A percentile compares a stretch with the other conserved stretches of the same genome.
These are phyloP conservation scores for Zygosaccharomyces kombuchaensis DNA, from an alignment of 805 yeast species.

Conservation along the genomic window DNA sequence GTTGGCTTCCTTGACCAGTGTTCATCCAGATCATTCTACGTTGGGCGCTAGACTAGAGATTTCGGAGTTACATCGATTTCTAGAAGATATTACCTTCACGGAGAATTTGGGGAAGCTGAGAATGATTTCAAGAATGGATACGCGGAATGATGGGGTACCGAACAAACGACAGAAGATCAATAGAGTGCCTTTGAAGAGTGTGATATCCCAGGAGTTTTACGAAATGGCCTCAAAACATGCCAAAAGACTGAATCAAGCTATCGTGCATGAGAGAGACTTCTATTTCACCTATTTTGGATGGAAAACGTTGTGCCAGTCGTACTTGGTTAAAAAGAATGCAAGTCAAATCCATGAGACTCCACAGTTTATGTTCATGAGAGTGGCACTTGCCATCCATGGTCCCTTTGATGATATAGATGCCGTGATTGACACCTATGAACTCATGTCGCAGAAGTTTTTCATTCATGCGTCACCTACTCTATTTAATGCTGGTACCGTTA, in stretches of 20 bases:
- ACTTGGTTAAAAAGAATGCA: constrained; percentile 58
- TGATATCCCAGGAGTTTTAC: constrained; percentile 63
- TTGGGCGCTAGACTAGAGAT: constrained; percentile 93
- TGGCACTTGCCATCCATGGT: constrained; percentile 84
- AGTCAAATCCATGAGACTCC: constrained; percentile 61
- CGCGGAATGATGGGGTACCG: constrained; percentile 53
- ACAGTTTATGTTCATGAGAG: constrained; percentile 83
- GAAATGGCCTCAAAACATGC: constrained; percentile 57
- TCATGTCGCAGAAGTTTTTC: constrained; percentile 80
- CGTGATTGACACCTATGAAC: constrained; percentile 73
- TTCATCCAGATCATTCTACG: constrained; percentile 94
- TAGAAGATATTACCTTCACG: constrained; percentile 14
- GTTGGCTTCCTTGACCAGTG: constrained; percentile 91
- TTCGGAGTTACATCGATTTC: constrained; percentile 81
- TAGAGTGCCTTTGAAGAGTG: constrained; percentile 58
- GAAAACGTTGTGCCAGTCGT: constrained; percentile 82
- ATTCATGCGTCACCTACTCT: constrained; percentile 95
- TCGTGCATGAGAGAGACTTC: constrained; percentile 70
- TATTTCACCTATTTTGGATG: constrained; percentile 79
- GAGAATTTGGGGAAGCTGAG: constrained; percentile 14
- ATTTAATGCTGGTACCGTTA: constrained; percentile 87
- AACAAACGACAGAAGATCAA: constrained; percentile 69
- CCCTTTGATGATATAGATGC: constrained; percentile 50
- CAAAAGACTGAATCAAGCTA: constrained; percentile 61
- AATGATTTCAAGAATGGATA: constrained; percentile 2